Base-by-base conservation (phyloP, 148 eudicot genomes). In the Vaccinium myrtillus region DNA sequence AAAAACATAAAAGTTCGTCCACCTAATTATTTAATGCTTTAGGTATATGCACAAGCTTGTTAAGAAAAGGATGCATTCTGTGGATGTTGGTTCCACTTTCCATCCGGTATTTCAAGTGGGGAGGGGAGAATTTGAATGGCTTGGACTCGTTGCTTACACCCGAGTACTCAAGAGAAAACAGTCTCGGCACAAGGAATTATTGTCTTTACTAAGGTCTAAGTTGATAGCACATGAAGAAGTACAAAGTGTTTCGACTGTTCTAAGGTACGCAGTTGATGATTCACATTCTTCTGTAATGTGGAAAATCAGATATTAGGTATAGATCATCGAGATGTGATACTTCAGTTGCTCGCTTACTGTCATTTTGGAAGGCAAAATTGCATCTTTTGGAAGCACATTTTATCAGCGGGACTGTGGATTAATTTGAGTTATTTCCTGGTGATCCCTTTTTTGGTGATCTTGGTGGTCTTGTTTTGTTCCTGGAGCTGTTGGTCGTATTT, bases 11-110 rank as follows among this genome's bases (percentile, higher is more conserved):
- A 12, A 23, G 4, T 84, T 61, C 43, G 0, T 36, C 53, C 55
- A 25, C 18, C 23, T 87, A 79, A 30, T 74, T 79, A 6, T 83
- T 67, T 14, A 65, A 39, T 86, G 8, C 5, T 43, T 67, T 88
- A 97, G 98, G 92, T 95, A 90, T 84, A 90, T 90, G 98, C 82
- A 89, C 89, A 93, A 83, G 71, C 87, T 94, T 23, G 92, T 94
- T 79, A 91, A 87, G 87, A 89, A 83, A 84, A 92, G 92, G 91
- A 91, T 94, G 94, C 82, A 82, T 82, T 76, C 80, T 49, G 74
- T 84, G 23, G 48, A 50, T 19, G 54, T 32, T 9, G 87, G 54
- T 51, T 80, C 85, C 32, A 53, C 21, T 65, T 78, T 86, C 85
- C 91, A 84, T 53, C 90, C 90, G 8, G 46, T 77, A 53, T 87